These are phyloP conservation scores for Cystobasidium sp. DNA, from an alignment of 1,284 basidiomycete genomes.

Conservation along the genomic window DNA sequence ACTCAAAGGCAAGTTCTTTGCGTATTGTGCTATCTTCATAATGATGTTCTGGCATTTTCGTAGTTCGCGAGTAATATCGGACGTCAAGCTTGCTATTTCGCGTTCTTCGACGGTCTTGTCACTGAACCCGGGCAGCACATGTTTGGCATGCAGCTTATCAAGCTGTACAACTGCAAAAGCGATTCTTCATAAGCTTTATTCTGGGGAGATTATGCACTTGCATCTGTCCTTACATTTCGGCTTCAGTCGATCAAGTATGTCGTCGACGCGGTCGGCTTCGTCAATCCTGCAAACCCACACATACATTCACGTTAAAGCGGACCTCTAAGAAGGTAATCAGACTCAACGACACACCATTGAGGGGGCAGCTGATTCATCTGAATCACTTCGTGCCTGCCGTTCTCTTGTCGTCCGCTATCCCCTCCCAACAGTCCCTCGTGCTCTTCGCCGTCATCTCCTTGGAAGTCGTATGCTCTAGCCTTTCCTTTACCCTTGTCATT, in stretches of 20 bases:
- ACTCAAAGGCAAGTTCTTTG: slow-evolving; percentile 49
- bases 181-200: slow-evolving; percentile 10
- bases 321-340: slow-evolving; percentile 16
- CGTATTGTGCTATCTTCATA: slow-evolving; percentile 66
- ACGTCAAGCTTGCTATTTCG: slow-evolving; percentile 86
- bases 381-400: slow-evolving; percentile 56
- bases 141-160: slow-evolving; percentile 93
- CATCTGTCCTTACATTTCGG: slow-evolving; percentile 71
- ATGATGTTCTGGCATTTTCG: slow-evolving; percentile 79
- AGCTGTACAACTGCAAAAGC: slow-evolving; percentile 68
- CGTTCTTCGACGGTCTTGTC: slow-evolving; percentile 91
- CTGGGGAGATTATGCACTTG: background rate
- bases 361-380: slow-evolving; percentile 70
- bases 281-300: slow-evolving; percentile 72
- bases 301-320: slow-evolving; percentile 4
- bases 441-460: slow-evolving; percentile 44
- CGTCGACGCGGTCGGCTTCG: slow-evolving; percentile 82
- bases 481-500: slow-evolving; percentile 64
- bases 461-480: slow-evolving; percentile 65
- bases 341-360: slow-evolving; percentile 64
- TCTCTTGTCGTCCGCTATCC: slow-evolving; percentile 40
- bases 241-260: slow-evolving; percentile 70
- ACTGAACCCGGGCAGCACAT: slow-evolving; percentile 91
- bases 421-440: slow-evolving; percentile 43
- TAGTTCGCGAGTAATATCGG: slow-evolving; percentile 88